Percentiles rank a stretch among this genome's conserved stretches.
phyloP scores from a whole-genome alignment of 805 yeast species.

The Wickerhamiella cacticola region DNA sequence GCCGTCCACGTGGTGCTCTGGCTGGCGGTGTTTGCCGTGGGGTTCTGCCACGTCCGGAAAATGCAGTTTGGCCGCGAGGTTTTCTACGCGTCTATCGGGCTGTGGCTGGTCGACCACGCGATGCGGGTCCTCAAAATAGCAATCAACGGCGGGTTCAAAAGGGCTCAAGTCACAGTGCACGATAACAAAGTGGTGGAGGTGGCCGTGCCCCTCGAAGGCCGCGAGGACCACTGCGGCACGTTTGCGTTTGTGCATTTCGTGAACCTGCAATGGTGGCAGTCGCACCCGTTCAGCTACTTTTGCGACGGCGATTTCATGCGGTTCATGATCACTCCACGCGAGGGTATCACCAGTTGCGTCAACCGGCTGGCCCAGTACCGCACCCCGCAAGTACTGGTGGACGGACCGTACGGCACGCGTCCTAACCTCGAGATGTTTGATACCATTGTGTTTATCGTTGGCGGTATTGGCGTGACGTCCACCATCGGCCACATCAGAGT shows the following conservation, averaged over 20 bases:
- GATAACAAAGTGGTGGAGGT: slow-evolving; percentile 29
- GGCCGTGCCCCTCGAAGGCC: slow-evolving; percentile 29
- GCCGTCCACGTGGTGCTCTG: background rate
- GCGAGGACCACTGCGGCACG: slow-evolving; percentile 36
- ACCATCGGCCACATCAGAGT: slow-evolving; percentile 23
- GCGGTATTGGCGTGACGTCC: slow-evolving; percentile 53
- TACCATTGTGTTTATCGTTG: slow-evolving; percentile 37
- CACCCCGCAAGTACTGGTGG: slow-evolving; percentile 35
- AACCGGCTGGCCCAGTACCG: slow-evolving; percentile 14
- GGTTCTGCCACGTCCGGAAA: slow-evolving; percentile 30
- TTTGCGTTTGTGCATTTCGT: slow-evolving; percentile 45
- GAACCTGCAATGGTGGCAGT: slow-evolving; percentile 45
- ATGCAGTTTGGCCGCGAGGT: slow-evolving; percentile 18
- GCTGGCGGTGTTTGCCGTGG: background rate
- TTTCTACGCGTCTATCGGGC: slow-evolving; percentile 29
- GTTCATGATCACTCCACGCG: slow-evolving; percentile 15
- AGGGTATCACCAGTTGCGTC: slow-evolving; percentile 16
- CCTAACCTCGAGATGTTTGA: slow-evolving; percentile 29
- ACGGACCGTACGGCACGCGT: slow-evolving; percentile 45
- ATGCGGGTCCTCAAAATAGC: slow-evolving; percentile 43
- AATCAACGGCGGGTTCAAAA: slow-evolving; percentile 38
- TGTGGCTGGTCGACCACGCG: slow-evolving; percentile 59
- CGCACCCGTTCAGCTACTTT: slow-evolving; percentile 58
- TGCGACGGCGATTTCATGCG: slow-evolving; percentile 15
- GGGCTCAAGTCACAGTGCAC: slow-evolving; percentile 19